These are phyloP conservation scores for Clonostachys rhizophaga DNA, from an alignment of 2,329 filamentous ascomycete genomes.

Conservation along the genomic window DNA sequence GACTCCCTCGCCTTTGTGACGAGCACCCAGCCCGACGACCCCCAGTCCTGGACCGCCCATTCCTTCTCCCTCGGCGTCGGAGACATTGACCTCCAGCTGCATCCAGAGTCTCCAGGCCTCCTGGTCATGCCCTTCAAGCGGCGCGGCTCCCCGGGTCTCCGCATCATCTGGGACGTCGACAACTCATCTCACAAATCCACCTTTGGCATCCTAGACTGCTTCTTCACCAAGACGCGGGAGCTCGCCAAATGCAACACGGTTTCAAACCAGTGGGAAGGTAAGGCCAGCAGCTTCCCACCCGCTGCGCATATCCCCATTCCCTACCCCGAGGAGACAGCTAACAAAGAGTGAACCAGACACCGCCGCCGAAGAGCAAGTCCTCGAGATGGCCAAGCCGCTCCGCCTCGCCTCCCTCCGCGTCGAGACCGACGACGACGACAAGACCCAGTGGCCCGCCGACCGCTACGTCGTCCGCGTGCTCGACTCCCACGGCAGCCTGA, in stretches of 20 bases:
- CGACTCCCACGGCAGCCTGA: slow-evolving; percentile 1
- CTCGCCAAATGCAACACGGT: not conserved
- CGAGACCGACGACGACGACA: not conserved
- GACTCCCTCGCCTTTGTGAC: not conserved
- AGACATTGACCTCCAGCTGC: not conserved
- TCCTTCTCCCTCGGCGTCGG: not conserved
- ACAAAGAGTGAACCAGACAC: not conserved
- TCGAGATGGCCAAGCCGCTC: not conserved
- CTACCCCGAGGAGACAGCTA: too few relatives aligned
- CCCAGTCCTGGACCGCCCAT: not conserved
- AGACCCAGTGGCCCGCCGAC: not conserved
- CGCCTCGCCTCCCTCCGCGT: not conserved
- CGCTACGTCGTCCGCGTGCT: slow-evolving; percentile 2
- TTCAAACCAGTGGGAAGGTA: not conserved
- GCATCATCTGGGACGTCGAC: not conserved
- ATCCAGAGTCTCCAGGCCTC: not conserved
- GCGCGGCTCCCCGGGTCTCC: not conserved
- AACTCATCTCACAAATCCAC: not conserved
- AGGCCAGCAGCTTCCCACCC: too few relatives aligned
- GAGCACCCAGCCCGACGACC: not conserved
- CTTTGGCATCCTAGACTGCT: not conserved
- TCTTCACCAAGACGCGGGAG: not conserved
- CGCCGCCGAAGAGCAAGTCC: not conserved
- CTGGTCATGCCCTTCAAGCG: not conserved
- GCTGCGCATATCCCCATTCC: too few relatives aligned